These are phyloP conservation scores for Candida gigantensis DNA, from an alignment of 1,139 yeast genomes.

Conservation along the genomic window DNA sequence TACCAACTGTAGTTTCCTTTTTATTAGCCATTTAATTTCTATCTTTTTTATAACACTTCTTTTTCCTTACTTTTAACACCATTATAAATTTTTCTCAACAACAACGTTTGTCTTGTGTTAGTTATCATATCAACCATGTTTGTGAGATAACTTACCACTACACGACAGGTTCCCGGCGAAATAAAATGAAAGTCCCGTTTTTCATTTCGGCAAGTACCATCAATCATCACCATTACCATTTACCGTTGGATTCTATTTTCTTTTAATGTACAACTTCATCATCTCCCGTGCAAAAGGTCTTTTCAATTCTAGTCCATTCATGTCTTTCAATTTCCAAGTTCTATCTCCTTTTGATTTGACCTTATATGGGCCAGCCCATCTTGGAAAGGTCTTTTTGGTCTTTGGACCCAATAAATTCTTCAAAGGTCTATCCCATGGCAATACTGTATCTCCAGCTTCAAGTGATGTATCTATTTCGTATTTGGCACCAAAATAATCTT, in stretches of 20 bases:
- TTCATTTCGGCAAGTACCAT: background rate
- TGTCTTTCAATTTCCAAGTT: background rate
- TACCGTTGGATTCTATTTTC: background rate
- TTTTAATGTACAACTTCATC: background rate
- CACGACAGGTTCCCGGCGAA: background rate
- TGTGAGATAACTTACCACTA: background rate
- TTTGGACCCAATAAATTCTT: background rate
- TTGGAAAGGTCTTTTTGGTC: background rate
- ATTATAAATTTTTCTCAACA: no score
- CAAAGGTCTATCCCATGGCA: constrained; percentile 3
- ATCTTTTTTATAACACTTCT: no score
- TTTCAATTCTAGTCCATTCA: background rate
- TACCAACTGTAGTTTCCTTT: no score
- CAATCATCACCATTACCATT: background rate
- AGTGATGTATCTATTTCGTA: background rate
- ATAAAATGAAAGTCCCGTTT: background rate
- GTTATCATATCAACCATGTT: no score
- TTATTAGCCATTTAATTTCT: no score
- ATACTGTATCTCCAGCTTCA: constrained; percentile 3
- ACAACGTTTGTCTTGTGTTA: no score
- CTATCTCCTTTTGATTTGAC: constrained; percentile 1
- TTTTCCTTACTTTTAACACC: no score
- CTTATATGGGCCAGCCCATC: constrained; percentile 6
- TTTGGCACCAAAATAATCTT: background rate
- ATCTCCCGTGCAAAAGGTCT: constrained; percentile 2